A percentile compares a stretch with the other conserved stretches of the same genome.
phyloP scores from a whole-genome alignment of 805 yeast genomes.

The Maudiozyma barnettii region DNA sequence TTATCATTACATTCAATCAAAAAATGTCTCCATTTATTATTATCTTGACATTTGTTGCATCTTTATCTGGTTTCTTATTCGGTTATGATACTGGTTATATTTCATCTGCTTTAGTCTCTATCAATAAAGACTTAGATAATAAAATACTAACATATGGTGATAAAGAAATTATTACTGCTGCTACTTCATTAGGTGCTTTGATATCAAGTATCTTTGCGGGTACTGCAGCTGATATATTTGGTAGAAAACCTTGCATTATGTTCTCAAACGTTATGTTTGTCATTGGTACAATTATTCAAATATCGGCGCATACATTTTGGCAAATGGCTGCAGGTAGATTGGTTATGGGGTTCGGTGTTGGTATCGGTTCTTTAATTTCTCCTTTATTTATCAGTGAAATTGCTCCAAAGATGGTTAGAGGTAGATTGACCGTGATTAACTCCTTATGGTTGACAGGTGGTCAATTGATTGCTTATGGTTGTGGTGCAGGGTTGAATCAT shows the following conservation, averaged over 20 bases:
- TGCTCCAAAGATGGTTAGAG: slow-evolving; percentile 87
- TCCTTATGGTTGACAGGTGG: slow-evolving; percentile 91
- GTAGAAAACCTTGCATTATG: slow-evolving; percentile 78
- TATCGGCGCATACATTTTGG: slow-evolving; percentile 75
- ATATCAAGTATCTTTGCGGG: slow-evolving; percentile 76
- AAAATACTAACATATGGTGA: slow-evolving; percentile 59
- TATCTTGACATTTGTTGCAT: slow-evolving; percentile 61
- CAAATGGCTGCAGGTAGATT: slow-evolving; percentile 88
- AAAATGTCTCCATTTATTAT: slow-evolving; percentile 57
- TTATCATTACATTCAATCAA: slow-evolving; percentile 40
- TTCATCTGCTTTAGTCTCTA: slow-evolving; percentile 82
- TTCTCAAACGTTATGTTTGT: slow-evolving; percentile 75
- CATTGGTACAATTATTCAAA: slow-evolving; percentile 77
- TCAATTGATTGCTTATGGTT: slow-evolving; percentile 86
- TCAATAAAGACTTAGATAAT: slow-evolving; percentile 64
- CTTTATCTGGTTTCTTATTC: slow-evolving; percentile 92
- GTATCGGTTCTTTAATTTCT: slow-evolving; percentile 88
- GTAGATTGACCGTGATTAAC: slow-evolving; percentile 80
- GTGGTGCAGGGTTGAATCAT: slow-evolving; percentile 75
- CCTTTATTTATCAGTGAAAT: slow-evolving; percentile 87
- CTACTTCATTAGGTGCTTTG: slow-evolving; percentile 89
- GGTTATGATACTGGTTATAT: slow-evolving; percentile 98
- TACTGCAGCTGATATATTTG: slow-evolving; percentile 66
- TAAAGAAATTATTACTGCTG: slow-evolving; percentile 85
- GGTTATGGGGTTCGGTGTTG: slow-evolving; percentile 93